Evolutionary conservation across 179 eudicot genomes (phyloP), one percentile per base, ranked within the genome.

Genomic region (Carnegiea gigantea): DNA sequence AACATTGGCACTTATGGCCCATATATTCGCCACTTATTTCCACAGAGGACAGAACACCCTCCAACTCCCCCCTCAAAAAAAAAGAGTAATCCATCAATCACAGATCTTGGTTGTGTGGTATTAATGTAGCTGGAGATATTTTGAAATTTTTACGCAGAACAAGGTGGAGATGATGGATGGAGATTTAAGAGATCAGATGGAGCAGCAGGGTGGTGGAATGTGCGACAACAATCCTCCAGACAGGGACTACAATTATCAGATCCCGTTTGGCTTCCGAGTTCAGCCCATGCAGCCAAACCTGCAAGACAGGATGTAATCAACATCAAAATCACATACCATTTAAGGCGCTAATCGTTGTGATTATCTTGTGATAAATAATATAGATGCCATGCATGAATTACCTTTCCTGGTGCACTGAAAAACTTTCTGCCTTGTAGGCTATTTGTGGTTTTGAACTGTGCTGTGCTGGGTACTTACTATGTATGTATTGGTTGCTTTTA

Each of bases 231-330:
- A 85, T 44, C 40, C 74, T 46, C 77, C 53, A 40, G 84, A 72
- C 15, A 82, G 78, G 24, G 89, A 88, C 64, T 85, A 79, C 51
- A 81, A 83, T 23, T 49, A 53, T 54, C 86, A 89, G 79, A 81
- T 86, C 77, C 90, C 92, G 0, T 89, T 86, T 30, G 85, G 87
- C 13, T 89, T 90, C 46, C 90, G 89, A 1, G 85, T 91, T 40
- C 91, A 91, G 84, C 94, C 92, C 23, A 87, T 87, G 84, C 91
- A 88, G 79, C 94, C 92, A 30, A 90, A 89, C 57, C 78, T 91
- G 36, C 94, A 91, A 28, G 91, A 90, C 20, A 84, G 91, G 73
- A 83, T 90, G 77, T 89, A 78, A 79, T 30, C 17, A 51, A 51
- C 18, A 13, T 13, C 57, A 13, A 17, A 51, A 51, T 51, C 10